Evolutionary conservation across 2,329 filamentous ascomycete species (phyloP), one percentile per base, ranked within the genome.

Genomic region (Microcyclospora tardicrescens): DNA sequence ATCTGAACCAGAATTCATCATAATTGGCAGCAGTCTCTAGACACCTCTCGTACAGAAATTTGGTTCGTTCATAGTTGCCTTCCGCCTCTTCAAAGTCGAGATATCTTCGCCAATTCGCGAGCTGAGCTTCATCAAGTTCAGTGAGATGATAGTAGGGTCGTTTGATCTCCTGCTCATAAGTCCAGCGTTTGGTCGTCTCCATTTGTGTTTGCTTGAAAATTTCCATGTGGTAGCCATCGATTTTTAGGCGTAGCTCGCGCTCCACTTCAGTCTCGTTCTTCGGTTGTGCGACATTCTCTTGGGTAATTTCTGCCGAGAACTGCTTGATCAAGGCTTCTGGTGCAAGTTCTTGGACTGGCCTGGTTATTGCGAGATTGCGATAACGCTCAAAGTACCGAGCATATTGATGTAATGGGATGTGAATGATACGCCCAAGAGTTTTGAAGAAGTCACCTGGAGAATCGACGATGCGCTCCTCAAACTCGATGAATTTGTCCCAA

Each of bases 401-500:
- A 66, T 95, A 96, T 58, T 95, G 86, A 57, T 96, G 87, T 75
- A 94, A 84, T 1, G 91, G 89, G 38, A 96, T 86, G 54, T 83
- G 75, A 38, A 94, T 82, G 40, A 95, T 73, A 38, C 87, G 83
- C 44, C 73, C 72, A 37, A 94, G 72, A 40, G 98, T 84, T 31
- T 75, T 77, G 51, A 93, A 93, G 39, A 95, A 84, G 53, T 78
- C 84, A 46, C 93, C 84, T 11, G 81, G 75, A 0, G 81, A 77
- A 54, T 94, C 86, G 19, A 24, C 19, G 44, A 89, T 71, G 2
- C 87, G 81, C 59, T 95, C 87, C 59, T 96, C 91, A 54, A 93
- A 96, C 58, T 96, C 91, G 47, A 98, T 77, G 56, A 94, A 98
- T 64, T 94, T 96, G 62, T 98, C 91, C 91, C 91, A 98, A 65